A percentile compares a stretch with the other conserved stretches of the same genome.
These are phyloP conservation scores for Trametes hirsuta DNA, from an alignment of 1,284 basidiomycete genomes.

Conservation along the genomic window DNA sequence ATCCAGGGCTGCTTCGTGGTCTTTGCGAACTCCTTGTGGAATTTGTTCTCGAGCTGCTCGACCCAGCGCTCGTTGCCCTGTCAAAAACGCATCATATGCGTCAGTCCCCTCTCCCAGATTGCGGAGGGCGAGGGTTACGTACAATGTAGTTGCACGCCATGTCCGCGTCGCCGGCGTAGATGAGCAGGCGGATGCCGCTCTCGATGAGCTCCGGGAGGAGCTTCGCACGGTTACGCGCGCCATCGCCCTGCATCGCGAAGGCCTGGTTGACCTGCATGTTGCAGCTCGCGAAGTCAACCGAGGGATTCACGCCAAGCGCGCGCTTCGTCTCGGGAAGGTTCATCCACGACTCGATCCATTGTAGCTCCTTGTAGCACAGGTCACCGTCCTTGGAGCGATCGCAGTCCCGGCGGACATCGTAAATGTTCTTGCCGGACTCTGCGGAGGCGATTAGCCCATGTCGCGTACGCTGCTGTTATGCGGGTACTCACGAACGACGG, in stretches of 20 bases:
- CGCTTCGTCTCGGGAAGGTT: conserved; percentile 75
- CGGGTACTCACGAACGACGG: conserved; percentile 58
- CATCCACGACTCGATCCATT: conserved; percentile 83
- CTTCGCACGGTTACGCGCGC: conserved; percentile 77
- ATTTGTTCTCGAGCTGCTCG: conserved; percentile 62
- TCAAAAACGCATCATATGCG: neutral
- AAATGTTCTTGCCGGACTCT: conserved; percentile 75
- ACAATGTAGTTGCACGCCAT: conserved; percentile 84
- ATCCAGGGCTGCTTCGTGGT: conserved; percentile 60
- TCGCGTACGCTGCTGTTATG: conserved; percentile 39
- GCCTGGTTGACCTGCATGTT: conserved; percentile 69
- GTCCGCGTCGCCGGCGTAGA: conserved; percentile 85
- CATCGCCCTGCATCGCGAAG: conserved; percentile 78
- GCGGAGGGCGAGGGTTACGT: conserved; percentile 28
- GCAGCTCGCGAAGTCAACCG: conserved; percentile 56
- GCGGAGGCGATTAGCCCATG: neutral
- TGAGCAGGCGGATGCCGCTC: conserved; percentile 75
- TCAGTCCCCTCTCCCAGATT: neutral
- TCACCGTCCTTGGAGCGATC: conserved; percentile 69
- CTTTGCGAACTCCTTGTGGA: conserved; percentile 65
- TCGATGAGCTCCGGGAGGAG: conserved; percentile 79
- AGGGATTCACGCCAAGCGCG: conserved; percentile 73
- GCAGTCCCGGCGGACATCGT: conserved; percentile 85
- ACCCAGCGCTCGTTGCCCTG: conserved; percentile 81
- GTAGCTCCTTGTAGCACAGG: conserved; percentile 79